Evolutionary conservation across 148 eudicot genomes (phyloP), one percentile per base, ranked within the genome.

Genomic region (Rhododendron simsii): DNA sequence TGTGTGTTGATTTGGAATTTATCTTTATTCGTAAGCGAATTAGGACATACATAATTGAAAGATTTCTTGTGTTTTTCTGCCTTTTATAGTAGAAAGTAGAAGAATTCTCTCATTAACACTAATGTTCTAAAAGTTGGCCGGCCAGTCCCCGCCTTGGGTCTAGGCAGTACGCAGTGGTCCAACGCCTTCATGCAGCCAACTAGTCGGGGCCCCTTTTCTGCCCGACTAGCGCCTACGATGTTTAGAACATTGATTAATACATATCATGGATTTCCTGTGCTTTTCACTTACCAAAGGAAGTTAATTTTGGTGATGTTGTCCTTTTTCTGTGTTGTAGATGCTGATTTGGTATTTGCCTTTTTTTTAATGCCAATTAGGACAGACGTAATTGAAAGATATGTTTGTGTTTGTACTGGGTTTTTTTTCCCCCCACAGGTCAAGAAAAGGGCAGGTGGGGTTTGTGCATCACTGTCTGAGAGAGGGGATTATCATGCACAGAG

Each of bases 401-500:
- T 44, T 18, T 79, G 28, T 83, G 47, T 63, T 87, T 86, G 77
- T 48, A 15, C 48, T 89, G 82, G 28, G 61, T 3, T 33, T 84
- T 28, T 28, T 84, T 28, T 67, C 85, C 20, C 16, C 39, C 20
- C 28, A 76, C 89, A 93, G 99, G 89, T 80, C 26, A 92, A 87
- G 91, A 94, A 91, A 87, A 96, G 91, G 87, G 12, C 87, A 81
- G 30, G 83, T 87, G 95, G 92, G 89, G 87, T 95, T 82, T 84
- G 88, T 81, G 95, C 99, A 67, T 90, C 98, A 57, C 88, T 95
- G 57, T 90, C 95, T 55, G 98, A 94, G 86, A 90, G 87, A 83
- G 98, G 93, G 67, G 98, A 95, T 85, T 95, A 96, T 88, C 89
- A 91, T 90, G 93, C 99, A 44, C 94, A 93, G 87, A 92, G 92